These are phyloP conservation scores for Sphenostylis stenocarpa DNA, from an alignment of 306 rosid genomes.

Conservation along the genomic window DNA sequence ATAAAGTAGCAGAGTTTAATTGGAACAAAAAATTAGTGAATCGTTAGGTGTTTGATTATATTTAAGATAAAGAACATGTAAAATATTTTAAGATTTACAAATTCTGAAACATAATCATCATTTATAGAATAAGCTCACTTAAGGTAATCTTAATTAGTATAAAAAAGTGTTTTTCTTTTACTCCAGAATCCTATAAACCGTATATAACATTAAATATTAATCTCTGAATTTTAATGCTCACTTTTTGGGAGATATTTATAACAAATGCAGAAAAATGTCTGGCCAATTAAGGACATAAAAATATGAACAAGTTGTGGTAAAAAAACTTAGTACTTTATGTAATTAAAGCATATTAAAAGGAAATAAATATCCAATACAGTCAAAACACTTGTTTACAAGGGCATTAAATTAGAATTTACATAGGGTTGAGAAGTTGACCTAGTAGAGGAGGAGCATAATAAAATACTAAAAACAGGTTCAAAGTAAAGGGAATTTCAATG, in stretches of 20 bases:
- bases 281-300: not conserved
- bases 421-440: conserved; percentile 6
- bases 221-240: not conserved
- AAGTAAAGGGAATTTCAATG: conserved; percentile 32
- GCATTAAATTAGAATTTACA: not conserved
- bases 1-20: no score
- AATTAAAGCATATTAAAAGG: not conserved
- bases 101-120: not conserved
- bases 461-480: conserved; percentile 6
- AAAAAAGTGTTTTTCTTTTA: not conserved
- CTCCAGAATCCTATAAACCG: not conserved
- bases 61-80: no score
- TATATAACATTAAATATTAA: not conserved
- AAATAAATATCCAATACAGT: not conserved
- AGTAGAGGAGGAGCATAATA: not conserved
- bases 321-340: not conserved
- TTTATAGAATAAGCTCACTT: not conserved
- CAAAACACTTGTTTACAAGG: not conserved
- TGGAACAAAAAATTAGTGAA: no score
- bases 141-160: not conserved
- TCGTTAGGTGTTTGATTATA: no score
- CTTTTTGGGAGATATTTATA: not conserved
- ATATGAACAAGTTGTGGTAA: not conserved
- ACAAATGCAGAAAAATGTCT: not conserved
- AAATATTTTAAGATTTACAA: not conserved